Evolutionary conservation across 2,329 filamentous ascomycete species (phyloP).

Genomic region (Salinomyces thailandicus): DNA sequence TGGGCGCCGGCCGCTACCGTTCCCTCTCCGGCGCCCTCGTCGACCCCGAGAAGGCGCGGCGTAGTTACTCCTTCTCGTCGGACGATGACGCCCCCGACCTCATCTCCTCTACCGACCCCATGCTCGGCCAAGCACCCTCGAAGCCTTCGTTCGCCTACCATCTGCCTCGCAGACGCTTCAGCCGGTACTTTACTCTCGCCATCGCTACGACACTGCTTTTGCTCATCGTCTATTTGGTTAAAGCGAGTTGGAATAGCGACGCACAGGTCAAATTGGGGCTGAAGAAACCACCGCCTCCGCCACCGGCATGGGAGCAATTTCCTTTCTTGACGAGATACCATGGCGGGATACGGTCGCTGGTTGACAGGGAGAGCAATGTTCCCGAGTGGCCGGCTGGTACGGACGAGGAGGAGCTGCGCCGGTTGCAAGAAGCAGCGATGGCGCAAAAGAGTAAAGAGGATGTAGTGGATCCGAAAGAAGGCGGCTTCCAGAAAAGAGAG

Average conservation of each 20-base stretch:
- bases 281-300: slow-evolving; percentile 46
- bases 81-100: slow-evolving; percentile 24
- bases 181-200: slow-evolving; percentile 65
- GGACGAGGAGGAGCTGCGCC: slow-evolving; percentile 44
- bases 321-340: slow-evolving; percentile 81
- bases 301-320: slow-evolving; percentile 76
- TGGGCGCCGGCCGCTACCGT: slow-evolving; percentile 17
- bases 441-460: slow-evolving; percentile 28
- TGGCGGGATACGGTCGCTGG: slow-evolving; percentile 68
- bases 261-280: slow-evolving; percentile 46
- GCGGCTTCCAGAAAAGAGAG: slow-evolving; percentile 22
- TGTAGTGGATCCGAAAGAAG: slow-evolving; percentile 24
- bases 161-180: slow-evolving; percentile 48
- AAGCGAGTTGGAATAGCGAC: slow-evolving; percentile 29
- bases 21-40: slow-evolving; percentile 23
- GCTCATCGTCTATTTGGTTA: slow-evolving; percentile 66
- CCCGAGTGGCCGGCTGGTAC: slow-evolving; percentile 69
- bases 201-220: slow-evolving; percentile 60
- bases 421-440: slow-evolving; percentile 24
- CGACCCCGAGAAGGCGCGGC: slow-evolving; percentile 31
- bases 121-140: slow-evolving; percentile 19
- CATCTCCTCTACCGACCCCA: slow-evolving; percentile 20
- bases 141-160: slow-evolving; percentile 25
- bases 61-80: slow-evolving; percentile 21
- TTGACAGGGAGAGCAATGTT: slow-evolving; percentile 53